Base-by-base conservation (phyloP, 768 basidiomycete genomes). In the Termitomyces bulborhizus region DNA sequence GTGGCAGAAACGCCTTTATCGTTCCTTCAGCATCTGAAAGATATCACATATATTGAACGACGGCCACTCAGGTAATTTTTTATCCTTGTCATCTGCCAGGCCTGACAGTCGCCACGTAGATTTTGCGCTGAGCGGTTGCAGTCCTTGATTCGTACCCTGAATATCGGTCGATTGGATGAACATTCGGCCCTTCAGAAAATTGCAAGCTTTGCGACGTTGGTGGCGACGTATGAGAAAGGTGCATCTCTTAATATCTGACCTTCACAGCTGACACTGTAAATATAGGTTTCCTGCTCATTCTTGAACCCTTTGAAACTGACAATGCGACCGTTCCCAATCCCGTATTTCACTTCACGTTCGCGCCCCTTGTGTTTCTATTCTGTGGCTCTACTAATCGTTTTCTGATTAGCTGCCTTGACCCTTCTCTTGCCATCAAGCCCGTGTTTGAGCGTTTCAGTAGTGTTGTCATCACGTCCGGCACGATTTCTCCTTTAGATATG, bases 281-380 rank as follows among this genome's bases (percentile, higher is more conserved):
- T 24, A 53, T 51, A 95, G 96, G 97, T 4, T 99, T 99, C 71
- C 73, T 98, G 18, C 85, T 99, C 50, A 98, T 99, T 55, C 78
- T 99, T 16, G 97, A 99, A 66, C 97, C 97, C 0, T 99, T 94
- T 63, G 97, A 99, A 71, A 98, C 97, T 4, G 97, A 99, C 53
- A 94, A 90, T 69, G 95, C 97, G 13, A 98, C 96, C 1, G 94
- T 98, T 5, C 96, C 97, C 15, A 99, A 99, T 71, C 97, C 97
- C 1, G 86, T 99, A 39, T 98, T 99, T 69, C 97, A 98, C 69
- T 88, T 98, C 68, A 93, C 91, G 92, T 97, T 45, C n/a, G 76
- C 65, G 53, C 31, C 58, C 53, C 39, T 27, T 44, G 27, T 9
- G 32, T 40, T 40, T 51, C 45, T 27, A 44, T 32, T 44, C 27